Percentiles rank a stretch among this genome's conserved stretches.
Conservation (phyloP, 116 monocot genomes). For the Posidonia oceanica region DNA sequence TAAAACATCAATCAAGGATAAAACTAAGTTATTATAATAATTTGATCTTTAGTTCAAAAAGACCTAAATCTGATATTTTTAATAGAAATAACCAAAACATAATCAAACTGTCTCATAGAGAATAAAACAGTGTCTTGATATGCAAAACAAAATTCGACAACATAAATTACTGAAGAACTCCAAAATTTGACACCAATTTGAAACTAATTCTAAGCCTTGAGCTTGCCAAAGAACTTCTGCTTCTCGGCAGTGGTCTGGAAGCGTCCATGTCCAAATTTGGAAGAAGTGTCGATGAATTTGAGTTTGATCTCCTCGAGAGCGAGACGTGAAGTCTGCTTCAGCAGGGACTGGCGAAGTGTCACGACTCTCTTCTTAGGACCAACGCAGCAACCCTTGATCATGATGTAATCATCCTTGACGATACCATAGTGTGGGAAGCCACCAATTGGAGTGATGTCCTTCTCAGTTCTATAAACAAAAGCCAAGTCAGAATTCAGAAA, state of each 20-base stretch:
- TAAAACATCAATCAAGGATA: too few relatives aligned
- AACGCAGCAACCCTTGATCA: constrained; percentile 26
- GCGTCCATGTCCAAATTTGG: constrained; percentile 25
- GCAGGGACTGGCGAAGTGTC: constrained; percentile 20
- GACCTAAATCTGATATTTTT: too few relatives aligned
- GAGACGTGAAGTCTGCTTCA: constrained; percentile 26
- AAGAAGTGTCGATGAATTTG: constrained; percentile 34
- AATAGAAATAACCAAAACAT: too few relatives aligned
- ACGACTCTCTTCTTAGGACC: constrained; percentile 31
- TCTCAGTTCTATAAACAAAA: constrained; percentile 20
- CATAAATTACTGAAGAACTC: neutral
- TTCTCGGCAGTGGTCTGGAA: constrained; percentile 28
- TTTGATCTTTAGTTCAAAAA: too few relatives aligned
- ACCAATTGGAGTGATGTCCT: constrained; percentile 28
- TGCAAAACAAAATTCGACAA: too few relatives aligned
- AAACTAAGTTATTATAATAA: too few relatives aligned
- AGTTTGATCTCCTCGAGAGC: constrained; percentile 20
- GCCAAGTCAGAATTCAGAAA: neutral
- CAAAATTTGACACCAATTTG: neutral
- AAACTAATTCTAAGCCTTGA: constrained; percentile 10
- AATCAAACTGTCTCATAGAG: too few relatives aligned
- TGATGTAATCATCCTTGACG: constrained; percentile 20
- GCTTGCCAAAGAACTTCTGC: constrained; percentile 20
- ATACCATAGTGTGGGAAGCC: constrained; percentile 25
- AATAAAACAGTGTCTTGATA: too few relatives aligned